Evolutionary conservation across 345 rosid genomes (phyloP).

Genomic region (Atalantia buxifolia): DNA sequence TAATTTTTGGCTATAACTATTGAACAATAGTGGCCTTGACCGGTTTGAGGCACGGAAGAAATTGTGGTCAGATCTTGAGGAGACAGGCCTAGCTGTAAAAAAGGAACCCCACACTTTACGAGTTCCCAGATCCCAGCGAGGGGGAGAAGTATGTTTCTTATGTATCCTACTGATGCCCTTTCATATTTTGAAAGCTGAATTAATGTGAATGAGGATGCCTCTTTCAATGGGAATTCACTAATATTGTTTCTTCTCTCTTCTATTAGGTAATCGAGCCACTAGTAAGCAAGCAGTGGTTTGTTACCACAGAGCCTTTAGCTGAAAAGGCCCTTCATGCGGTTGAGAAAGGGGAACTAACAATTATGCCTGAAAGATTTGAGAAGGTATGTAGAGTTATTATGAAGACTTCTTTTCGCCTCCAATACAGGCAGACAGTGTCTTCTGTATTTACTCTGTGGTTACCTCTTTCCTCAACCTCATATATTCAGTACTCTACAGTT

Average conservation of each 20-base stretch:
- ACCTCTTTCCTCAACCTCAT: not conserved
- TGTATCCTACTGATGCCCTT: conserved; percentile 11
- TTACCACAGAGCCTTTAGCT: conserved; percentile 90
- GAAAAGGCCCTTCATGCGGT: conserved; percentile 94
- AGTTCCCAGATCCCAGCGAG: conserved; percentile 97
- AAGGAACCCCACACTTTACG: conserved; percentile 72
- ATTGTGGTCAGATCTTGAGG: conserved; percentile 94
- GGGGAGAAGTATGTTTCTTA: conserved; percentile 76
- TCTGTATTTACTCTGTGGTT: not conserved
- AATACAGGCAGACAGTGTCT: conserved; percentile 1
- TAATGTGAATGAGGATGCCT: conserved; percentile 7
- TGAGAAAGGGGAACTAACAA: conserved; percentile 66
- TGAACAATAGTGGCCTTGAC: conserved; percentile 73
- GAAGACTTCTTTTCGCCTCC: conserved; percentile 3
- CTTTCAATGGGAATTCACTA: conserved; percentile 11
- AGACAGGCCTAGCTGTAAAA: conserved; percentile 82
- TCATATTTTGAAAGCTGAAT: conserved; percentile 5
- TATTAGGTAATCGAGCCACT: conserved; percentile 87
- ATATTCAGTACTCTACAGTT: not conserved
- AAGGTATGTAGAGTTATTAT: conserved; percentile 50
- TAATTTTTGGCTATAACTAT: conserved; percentile 15
- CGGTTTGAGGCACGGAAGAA: conserved; percentile 90
- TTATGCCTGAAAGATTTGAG: conserved; percentile 92
- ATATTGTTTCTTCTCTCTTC: conserved; percentile 4
- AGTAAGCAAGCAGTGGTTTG: conserved; percentile 97